These are phyloP conservation scores for Lichtheimia ornata DNA, from an alignment of 371 early-diverging fungal species.

Conservation along the genomic window DNA sequence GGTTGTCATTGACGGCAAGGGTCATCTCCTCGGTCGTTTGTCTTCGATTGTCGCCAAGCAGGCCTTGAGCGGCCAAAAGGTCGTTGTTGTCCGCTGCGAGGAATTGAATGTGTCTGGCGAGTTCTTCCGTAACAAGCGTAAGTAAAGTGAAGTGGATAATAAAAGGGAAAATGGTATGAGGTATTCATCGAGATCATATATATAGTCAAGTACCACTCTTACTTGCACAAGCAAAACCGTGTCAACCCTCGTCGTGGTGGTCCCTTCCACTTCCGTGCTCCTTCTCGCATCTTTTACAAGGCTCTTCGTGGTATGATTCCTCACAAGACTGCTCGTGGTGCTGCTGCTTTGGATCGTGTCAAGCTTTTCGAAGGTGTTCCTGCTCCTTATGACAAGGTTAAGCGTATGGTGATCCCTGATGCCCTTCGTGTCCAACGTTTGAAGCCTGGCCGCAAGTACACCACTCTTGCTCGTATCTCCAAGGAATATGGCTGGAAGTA, in stretches of 20 bases:
- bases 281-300: slow-evolving; percentile 97
- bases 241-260: slow-evolving; percentile 96
- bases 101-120: slow-evolving; percentile 96
- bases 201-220: slow-evolving; percentile 92
- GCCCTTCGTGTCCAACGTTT: slow-evolving; percentile 96
- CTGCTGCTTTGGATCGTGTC: slow-evolving; percentile 94
- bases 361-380: slow-evolving; percentile 99
- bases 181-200: neutral
- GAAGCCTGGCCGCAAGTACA: slow-evolving; percentile 96
- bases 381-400: slow-evolving; percentile 92
- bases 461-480: slow-evolving; percentile 90
- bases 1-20: slow-evolving; percentile 98
- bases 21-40: slow-evolving; percentile 98
- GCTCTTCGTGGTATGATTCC: slow-evolving; percentile 99
- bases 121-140: slow-evolving; percentile 98
- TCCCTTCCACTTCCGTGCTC: slow-evolving; percentile 99
- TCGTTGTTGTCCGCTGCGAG: slow-evolving; percentile 98
- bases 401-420: slow-evolving; percentile 95
- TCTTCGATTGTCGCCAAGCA: slow-evolving; percentile 98
- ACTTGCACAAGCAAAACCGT: slow-evolving; percentile 97
- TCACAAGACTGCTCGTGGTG: slow-evolving; percentile 98
- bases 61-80: slow-evolving; percentile 94
- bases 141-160: slow-evolving; percentile 26
- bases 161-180: neutral
- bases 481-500: slow-evolving; percentile 99